These are phyloP conservation scores for Suhomyces choctaworum DNA, from an alignment of 1,139 yeast species.

Conservation along the genomic window DNA sequence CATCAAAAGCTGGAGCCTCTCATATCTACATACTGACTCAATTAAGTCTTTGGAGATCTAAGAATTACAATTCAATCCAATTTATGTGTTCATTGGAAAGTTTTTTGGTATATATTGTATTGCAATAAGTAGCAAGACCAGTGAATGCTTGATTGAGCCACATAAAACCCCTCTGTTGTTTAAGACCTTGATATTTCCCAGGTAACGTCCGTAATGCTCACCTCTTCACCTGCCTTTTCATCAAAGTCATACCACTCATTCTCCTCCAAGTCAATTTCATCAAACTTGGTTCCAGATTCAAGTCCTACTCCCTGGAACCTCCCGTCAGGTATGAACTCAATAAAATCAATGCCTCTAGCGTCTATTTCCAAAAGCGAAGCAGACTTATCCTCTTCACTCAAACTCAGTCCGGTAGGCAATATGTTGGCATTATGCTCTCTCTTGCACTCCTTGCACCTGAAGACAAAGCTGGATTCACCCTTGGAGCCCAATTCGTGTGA, in stretches of 20 bases:
- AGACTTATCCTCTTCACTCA: slow-evolving; percentile 30
- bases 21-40: too few species aligned
- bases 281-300: slow-evolving; percentile 53
- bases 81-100: slow-evolving; percentile 1
- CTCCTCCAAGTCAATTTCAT: slow-evolving; percentile 71
- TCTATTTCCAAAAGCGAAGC: slow-evolving; percentile 68
- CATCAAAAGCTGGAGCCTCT: too few species aligned
- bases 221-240: slow-evolving; percentile 79
- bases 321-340: slow-evolving; percentile 69
- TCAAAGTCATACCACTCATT: slow-evolving; percentile 96
- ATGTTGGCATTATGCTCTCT: slow-evolving; percentile 42
- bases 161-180: not conserved
- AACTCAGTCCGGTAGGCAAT: slow-evolving; percentile 31
- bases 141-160: too few species aligned
- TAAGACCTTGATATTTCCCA: slow-evolving; percentile 46
- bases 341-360: slow-evolving; percentile 79
- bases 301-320: slow-evolving; percentile 61
- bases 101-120: too few species aligned
- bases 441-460: slow-evolving; percentile 72
- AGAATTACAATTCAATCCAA: too few species aligned
- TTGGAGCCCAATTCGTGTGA: slow-evolving; percentile 65
- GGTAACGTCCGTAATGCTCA: slow-evolving; percentile 68
- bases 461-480: slow-evolving; percentile 83
- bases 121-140: too few species aligned
- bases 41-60: too few species aligned